Conservation (phyloP, 139 green algal genomes). For the Chlorella sp. region DNA sequence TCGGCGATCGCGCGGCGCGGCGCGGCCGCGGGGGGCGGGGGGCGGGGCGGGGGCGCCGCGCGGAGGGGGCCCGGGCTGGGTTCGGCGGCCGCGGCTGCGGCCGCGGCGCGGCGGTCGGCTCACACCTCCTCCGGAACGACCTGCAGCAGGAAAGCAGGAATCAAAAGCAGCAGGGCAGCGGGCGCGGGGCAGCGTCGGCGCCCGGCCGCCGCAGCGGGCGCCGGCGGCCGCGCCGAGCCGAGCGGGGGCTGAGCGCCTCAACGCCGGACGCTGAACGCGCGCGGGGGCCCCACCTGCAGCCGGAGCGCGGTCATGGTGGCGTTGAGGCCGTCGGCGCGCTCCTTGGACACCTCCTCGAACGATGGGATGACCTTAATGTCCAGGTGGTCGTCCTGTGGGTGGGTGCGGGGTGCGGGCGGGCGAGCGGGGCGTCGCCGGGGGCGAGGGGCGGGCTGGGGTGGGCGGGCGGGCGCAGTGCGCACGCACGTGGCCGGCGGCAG, state of each 20-base stretch:
- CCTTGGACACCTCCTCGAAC: constrained; percentile 45
- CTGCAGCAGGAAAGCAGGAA: constrained; percentile 25
- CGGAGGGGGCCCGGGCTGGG: too few relatives aligned
- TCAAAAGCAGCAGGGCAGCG: background rate
- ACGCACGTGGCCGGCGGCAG: background rate
- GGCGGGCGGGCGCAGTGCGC: background rate
- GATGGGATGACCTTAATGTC: constrained; percentile 27
- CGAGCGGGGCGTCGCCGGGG: constrained; percentile 33
- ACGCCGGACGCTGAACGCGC: background rate
- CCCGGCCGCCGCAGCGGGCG: background rate
- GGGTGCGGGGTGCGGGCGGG: too few relatives aligned
- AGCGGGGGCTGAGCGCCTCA: background rate
- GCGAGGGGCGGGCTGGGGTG: constrained; percentile 32
- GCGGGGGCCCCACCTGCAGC: constrained; percentile 34
- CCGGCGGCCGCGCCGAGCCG: background rate
- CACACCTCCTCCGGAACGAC: constrained; percentile 32
- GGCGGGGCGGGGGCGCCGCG: too few relatives aligned
- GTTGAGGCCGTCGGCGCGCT: constrained; percentile 30
- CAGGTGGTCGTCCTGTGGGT: constrained; percentile 44
- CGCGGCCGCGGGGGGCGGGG: too few relatives aligned
- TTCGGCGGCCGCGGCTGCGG: too few relatives aligned
- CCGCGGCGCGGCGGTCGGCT: too few relatives aligned
- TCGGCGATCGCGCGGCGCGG: too few relatives aligned
- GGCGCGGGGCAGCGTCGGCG: background rate
- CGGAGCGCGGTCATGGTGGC: constrained; percentile 40